Base-by-base conservation (phyloP, 2,329 filamentous ascomycete species). In the Exophiala mesophila region DNA sequence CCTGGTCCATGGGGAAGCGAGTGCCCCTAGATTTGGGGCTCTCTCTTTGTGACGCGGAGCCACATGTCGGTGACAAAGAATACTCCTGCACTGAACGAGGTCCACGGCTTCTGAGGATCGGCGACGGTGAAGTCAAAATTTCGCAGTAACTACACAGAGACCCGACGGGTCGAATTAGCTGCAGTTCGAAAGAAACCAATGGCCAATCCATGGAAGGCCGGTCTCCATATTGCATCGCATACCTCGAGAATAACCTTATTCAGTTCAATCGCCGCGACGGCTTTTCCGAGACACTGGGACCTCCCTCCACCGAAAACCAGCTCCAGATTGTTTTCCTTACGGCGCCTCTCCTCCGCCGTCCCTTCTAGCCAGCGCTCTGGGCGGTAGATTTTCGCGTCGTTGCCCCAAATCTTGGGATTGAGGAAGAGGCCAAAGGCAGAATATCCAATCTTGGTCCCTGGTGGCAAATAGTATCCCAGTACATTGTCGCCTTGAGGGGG, bases 341-440 rank as follows among this genome's bases (percentile, higher is more conserved):
- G 57, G 12, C 59, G 54, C 38, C 60, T 54, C 29, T 62, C 59
- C 1, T 58, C 59, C 1, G 55, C 52, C 8, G 58, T 55, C 1
- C 57, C 61, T 41, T 70, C 61, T 8, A 77, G 50, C 70, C 72
- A 77, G 31, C 74, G 63, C 37, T 72, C 72, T 1, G 74, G 74
- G 16, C 65, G 59, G 52, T 70, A 77, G 0, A 64, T 42, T 23
- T 64, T 57, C 2, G 66, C 64, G 44, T 72, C 68, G 1, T 55
- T 44, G 6, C 70, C 68, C 39, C 63, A 61, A 8, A 58, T 16
- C 66, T 17, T 65, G 52, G 12, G 48, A 47, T 65, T 62, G 34
- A 63, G 60, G 41, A 69, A 64, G 13, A 71, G 55, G 3, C 62
- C 64, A 47, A 67, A 67, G 2, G 67, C 58, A 36, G 63, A 68